phyloP scores from a whole-genome alignment of 2,329 filamentous ascomycete genomes.

The Thielaviopsis ethacetica region DNA sequence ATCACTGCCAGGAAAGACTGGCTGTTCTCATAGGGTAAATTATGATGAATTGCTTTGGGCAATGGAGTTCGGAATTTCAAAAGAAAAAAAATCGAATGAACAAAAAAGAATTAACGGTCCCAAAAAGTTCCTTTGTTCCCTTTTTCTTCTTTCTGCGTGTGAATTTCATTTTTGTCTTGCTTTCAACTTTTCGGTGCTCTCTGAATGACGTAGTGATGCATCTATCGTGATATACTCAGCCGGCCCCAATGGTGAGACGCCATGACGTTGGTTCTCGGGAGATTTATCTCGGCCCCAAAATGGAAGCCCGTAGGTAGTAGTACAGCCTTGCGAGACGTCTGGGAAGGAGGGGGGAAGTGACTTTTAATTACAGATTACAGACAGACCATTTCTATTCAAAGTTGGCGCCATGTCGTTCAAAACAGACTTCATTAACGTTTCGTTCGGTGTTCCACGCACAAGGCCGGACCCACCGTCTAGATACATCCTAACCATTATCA shows the following conservation, averaged over 20 bases:
- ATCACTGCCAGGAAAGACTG: conserved; percentile 19
- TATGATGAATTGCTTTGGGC: conserved; percentile 24
- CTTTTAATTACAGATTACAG: too few species aligned
- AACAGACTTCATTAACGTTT: too few species aligned
- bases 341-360: too few species aligned
- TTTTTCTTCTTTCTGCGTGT: too few species aligned
- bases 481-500: neutral
- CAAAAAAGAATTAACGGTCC: conserved; percentile 12
- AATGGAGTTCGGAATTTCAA: conserved; percentile 26
- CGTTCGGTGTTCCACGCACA: neutral
- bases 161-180: neutral
- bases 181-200: neutral
- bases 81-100: conserved; percentile 19
- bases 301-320: neutral
- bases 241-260: too few species aligned
- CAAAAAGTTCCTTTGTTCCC: neutral
- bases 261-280: too few species aligned
- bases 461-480: neutral
- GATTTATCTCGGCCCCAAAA: neutral
- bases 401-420: neutral
- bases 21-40: conserved; percentile 25
- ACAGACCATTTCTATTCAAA: neutral
- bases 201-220: too few species aligned
- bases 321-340: too few species aligned
- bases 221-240: too few species aligned